phyloP scores from a whole-genome alignment of 345 rosid species.

The Brassica carinata region DNA sequence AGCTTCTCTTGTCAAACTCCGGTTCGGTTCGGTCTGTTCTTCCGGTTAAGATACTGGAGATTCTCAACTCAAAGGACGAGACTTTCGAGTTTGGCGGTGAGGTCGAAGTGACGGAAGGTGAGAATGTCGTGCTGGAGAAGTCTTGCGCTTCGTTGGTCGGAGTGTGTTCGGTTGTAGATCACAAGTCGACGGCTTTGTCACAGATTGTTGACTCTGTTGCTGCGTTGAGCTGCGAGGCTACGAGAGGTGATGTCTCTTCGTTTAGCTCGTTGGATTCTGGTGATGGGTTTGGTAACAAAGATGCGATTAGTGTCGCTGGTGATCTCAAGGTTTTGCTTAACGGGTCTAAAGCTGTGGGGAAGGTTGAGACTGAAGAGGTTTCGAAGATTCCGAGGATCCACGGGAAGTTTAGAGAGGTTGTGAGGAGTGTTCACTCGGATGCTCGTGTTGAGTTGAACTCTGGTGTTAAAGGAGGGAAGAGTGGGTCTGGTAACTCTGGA shows the following conservation, averaged over 20 bases:
- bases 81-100: conserved; percentile 13
- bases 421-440: conserved; percentile 56
- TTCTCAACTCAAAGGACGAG: conserved; percentile 41
- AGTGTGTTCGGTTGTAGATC: conserved; percentile 59
- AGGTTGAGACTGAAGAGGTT: conserved; percentile 45
- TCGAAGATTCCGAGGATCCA: conserved; percentile 52
- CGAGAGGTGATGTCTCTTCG: conserved; percentile 49
- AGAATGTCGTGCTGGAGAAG: conserved; percentile 40
- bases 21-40: conserved; percentile 46
- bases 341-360: conserved; percentile 69
- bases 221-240: conserved; percentile 80
- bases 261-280: conserved; percentile 60
- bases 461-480: conserved; percentile 41
- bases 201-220: conserved; percentile 61
- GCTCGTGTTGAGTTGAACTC: conserved; percentile 60
- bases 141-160: conserved; percentile 52
- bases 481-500: conserved; percentile 37
- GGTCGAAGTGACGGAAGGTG: conserved; percentile 55
- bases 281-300: conserved; percentile 71
- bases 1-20: conserved; percentile 15
- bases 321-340: conserved; percentile 74
- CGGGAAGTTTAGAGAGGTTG: conserved; percentile 64
- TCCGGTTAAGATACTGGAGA: conserved; percentile 40
- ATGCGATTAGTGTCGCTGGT: conserved; percentile 64
- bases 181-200: conserved; percentile 51